Conservation (phyloP, 2,329 filamentous ascomycete species). For the Ophiostoma fasciatum region DNA sequence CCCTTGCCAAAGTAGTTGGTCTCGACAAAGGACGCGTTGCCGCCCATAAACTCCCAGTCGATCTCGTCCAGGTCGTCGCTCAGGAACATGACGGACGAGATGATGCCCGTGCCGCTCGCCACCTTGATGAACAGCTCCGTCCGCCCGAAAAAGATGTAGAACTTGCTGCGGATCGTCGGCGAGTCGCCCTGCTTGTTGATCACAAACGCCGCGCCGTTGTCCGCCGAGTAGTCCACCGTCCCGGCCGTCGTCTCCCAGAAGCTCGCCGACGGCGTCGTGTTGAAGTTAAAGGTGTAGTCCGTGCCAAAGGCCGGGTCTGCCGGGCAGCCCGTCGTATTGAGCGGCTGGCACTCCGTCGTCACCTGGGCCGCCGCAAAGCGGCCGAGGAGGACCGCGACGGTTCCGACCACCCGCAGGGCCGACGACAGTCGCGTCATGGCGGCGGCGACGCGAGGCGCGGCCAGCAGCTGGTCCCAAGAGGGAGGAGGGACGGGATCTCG, state of each 20-base stretch:
- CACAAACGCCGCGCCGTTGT: conserved; percentile 53
- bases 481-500: too few relatives aligned
- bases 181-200: conserved; percentile 58
- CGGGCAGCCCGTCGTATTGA: conserved; percentile 51
- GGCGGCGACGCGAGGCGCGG: conserved; percentile 5
- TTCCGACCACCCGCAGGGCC: too few relatives aligned
- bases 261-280: conserved; percentile 34
- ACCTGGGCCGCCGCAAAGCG: conserved; percentile 50
- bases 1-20: conserved; percentile 76
- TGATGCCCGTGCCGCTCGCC: conserved; percentile 57
- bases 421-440: conserved; percentile 13
- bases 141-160: conserved; percentile 76
- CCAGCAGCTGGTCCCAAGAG: too few relatives aligned
- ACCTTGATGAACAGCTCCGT: conserved; percentile 68
- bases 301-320: conserved; percentile 56
- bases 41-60: conserved; percentile 72
- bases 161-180: conserved; percentile 63
- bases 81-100: conserved; percentile 70
- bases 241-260: conserved; percentile 59
- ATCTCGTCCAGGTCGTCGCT: conserved; percentile 79
- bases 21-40: conserved; percentile 45
- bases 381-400: too few relatives aligned
- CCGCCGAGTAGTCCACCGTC: conserved; percentile 40
- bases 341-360: conserved; percentile 62
- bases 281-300: conserved; percentile 48